A percentile compares a stretch with the other conserved stretches of the same genome.
Conservation (phyloP, 2,329 filamentous ascomycete species). For the Ceratocystis papillata region DNA sequence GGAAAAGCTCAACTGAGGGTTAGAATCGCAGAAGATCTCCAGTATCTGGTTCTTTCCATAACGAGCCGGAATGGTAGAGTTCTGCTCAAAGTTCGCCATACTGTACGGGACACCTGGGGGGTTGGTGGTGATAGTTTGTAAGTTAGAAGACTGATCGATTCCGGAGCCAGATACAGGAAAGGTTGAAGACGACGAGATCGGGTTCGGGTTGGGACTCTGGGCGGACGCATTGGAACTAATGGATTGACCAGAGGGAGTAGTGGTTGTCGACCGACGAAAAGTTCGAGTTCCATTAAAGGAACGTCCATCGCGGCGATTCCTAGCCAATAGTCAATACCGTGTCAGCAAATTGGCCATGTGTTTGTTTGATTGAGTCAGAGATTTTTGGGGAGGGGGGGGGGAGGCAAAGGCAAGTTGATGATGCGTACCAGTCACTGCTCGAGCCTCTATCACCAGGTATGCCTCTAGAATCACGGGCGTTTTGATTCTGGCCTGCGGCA, state of each 20-base stretch:
- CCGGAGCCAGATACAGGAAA: conserved; percentile 32
- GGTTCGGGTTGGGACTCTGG: conserved; percentile 30
- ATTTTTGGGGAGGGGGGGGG: neutral
- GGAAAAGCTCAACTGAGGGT: conserved; percentile 40
- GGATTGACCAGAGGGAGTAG: conserved; percentile 39
- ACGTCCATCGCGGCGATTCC: conserved; percentile 49
- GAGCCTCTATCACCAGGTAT: conserved; percentile 37
- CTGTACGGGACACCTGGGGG: conserved; percentile 8
- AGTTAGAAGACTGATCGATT: conserved; percentile 27
- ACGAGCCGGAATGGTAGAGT: conserved; percentile 38
- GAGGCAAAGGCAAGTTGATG: neutral
- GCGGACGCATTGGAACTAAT: conserved; percentile 32
- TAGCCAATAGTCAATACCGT: conserved; percentile 28
- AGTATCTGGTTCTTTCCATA: conserved; percentile 74
- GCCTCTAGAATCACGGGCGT: conserved; percentile 44
- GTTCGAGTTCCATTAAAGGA: conserved; percentile 53
- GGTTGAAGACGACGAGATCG: conserved; percentile 31
- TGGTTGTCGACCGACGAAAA: conserved; percentile 53
- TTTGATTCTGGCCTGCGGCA: conserved; percentile 62
- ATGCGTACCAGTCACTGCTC: conserved; percentile 21
- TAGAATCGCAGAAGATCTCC: conserved; percentile 48
- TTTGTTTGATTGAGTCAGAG: conserved; percentile 10
- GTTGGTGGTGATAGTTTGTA: conserved; percentile 3
- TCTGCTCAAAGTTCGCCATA: conserved; percentile 10
- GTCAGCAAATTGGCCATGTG: neutral